Conservation (phyloP, 2,329 filamentous ascomycete species). For the Parastagonospora avenae region DNA sequence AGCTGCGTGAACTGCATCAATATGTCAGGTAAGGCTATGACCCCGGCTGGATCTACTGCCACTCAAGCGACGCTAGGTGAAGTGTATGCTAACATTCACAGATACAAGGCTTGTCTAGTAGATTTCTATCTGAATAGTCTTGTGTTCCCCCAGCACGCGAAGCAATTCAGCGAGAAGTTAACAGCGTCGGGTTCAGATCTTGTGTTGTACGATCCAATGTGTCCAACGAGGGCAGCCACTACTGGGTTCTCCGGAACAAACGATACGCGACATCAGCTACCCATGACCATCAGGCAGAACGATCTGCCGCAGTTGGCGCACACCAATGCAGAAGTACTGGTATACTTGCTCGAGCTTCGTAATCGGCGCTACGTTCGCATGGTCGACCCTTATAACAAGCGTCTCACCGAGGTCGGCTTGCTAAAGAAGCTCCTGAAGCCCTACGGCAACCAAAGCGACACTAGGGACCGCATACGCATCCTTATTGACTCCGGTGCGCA, state of each 20-base stretch:
- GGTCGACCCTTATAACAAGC: constrained; percentile 32
- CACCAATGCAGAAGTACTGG: constrained; percentile 68
- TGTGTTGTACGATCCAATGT: constrained; percentile 51
- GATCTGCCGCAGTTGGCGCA: constrained; percentile 63
- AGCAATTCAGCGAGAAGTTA: constrained; percentile 67
- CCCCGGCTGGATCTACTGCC: no score
- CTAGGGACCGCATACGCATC: constrained; percentile 41
- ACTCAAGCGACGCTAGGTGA: no score
- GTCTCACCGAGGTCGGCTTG: constrained; percentile 54
- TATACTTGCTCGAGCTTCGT: constrained; percentile 59
- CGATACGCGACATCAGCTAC: constrained; percentile 65
- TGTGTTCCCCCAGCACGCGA: constrained; percentile 69
- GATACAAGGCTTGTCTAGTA: constrained; percentile 58
- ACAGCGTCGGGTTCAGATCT: constrained; percentile 73
- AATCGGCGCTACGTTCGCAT: constrained; percentile 57
- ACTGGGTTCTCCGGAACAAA: constrained; percentile 77
- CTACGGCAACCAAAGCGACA: no score
- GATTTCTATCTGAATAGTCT: constrained; percentile 70
- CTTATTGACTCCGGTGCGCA: constrained; percentile 70
- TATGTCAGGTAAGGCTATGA: constrained; percentile 15
- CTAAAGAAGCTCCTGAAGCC: constrained; percentile 47
- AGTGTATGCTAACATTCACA: constrained; percentile 39
- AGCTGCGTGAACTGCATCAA: constrained; percentile 53
- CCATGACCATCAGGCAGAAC: constrained; percentile 64
- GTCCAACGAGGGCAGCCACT: no score